Conservation (phyloP, 768 basidiomycete species). For the Phlebiopsis gigantea region DNA sequence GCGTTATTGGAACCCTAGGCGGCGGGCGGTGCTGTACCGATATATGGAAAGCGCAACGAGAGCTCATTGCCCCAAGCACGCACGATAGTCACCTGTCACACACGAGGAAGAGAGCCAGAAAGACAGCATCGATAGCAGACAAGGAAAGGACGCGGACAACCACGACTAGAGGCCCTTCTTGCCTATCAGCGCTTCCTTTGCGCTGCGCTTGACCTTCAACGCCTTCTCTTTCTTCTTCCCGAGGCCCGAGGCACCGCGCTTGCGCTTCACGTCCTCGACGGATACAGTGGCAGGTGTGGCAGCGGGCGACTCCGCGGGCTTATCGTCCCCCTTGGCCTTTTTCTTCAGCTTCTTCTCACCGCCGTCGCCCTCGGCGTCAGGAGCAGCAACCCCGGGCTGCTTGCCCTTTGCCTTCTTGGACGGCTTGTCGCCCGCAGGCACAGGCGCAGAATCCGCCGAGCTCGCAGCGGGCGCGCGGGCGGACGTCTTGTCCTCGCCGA, state of each 20-base stretch:
- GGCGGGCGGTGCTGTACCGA: too few species aligned
- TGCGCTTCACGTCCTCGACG: conserved; percentile 38
- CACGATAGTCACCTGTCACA: too few species aligned
- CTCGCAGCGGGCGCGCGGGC: neutral
- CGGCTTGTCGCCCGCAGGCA: neutral
- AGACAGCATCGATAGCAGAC: neutral
- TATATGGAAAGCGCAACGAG: too few species aligned
- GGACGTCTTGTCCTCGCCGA: neutral
- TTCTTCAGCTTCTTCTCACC: conserved; percentile 15
- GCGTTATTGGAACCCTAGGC: too few species aligned
- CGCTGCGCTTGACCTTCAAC: conserved; percentile 34
- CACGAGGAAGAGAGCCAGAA: neutral
- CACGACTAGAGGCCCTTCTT: conserved; percentile 33
- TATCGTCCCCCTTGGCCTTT: conserved; percentile 12
- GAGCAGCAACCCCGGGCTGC: neutral
- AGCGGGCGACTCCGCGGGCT: conserved; percentile 2
- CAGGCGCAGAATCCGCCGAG: neutral
- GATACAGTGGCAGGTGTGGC: conserved; percentile 7
- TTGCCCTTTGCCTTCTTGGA: conserved; percentile 4
- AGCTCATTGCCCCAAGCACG: too few species aligned
- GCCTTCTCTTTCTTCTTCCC: conserved; percentile 57
- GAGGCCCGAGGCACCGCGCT: conserved; percentile 32
- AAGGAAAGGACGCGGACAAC: neutral
- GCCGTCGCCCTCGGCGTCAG: neutral
- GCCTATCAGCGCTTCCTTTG: conserved; percentile 51